phyloP scores from a whole-genome alignment of 306 rosid genomes.

The Cucumis cinereus region DNA sequence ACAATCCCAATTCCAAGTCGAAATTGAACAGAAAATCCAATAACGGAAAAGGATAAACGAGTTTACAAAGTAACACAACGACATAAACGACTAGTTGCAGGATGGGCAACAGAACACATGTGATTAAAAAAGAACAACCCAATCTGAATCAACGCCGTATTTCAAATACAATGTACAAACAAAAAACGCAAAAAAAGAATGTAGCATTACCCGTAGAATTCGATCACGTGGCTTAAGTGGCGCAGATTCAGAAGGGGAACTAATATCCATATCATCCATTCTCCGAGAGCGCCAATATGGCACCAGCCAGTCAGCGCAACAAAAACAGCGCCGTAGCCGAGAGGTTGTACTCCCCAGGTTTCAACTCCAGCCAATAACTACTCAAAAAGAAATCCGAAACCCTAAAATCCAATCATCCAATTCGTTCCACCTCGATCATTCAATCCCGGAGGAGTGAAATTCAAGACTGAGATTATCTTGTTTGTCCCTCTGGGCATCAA shows the following conservation, averaged over 20 bases:
- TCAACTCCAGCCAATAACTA: conserved; percentile 10
- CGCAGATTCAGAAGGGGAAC: conserved; percentile 30
- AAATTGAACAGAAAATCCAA: conserved; percentile 1
- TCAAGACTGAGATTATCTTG: background rate
- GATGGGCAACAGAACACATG: background rate
- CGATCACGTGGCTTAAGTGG: conserved; percentile 54
- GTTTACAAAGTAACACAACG: background rate
- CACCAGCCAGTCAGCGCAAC: conserved; percentile 36
- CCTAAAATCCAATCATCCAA: conserved; percentile 5
- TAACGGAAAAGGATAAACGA: background rate
- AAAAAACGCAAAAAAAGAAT: background rate
- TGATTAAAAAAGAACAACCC: background rate
- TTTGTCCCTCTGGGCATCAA: background rate
- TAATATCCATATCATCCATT: conserved; percentile 60
- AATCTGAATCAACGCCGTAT: background rate
- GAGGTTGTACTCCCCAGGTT: conserved; percentile 56
- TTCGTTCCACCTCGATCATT: background rate
- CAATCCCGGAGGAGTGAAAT: background rate
- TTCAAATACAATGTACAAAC: background rate
- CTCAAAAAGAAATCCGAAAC: background rate
- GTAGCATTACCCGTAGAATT: conserved; percentile 39
- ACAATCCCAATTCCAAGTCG: background rate
- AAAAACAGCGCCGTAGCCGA: conserved; percentile 36
- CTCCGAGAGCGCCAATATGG: conserved; percentile 36
- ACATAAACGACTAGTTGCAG: background rate